Percentiles rank a stretch among this genome's conserved stretches.
Conservation (phyloP, 2,329 filamentous ascomycete genomes). For the Pseudonectria buxi region DNA sequence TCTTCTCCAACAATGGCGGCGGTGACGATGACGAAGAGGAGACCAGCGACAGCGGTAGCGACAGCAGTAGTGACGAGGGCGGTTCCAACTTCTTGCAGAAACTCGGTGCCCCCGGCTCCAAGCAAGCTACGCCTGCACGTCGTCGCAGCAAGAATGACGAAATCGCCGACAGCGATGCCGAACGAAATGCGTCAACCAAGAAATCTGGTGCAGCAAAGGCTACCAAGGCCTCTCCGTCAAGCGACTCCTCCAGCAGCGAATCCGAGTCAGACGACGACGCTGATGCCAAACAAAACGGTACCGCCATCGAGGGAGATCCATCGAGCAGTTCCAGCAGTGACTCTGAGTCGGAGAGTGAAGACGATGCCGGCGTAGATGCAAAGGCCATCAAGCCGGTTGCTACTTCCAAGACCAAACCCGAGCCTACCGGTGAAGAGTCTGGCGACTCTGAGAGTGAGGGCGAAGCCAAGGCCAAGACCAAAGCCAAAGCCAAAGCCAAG, state of each 20-base stretch:
- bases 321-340: conserved; percentile 17
- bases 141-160: conserved; percentile 30
- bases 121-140: conserved; percentile 8
- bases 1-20: conserved; percentile 26
- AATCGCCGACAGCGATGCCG: conserved; percentile 37
- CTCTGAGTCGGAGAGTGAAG: conserved; percentile 23
- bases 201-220: conserved; percentile 11
- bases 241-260: conserved; percentile 20
- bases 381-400: conserved; percentile 11
- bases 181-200: conserved; percentile 25
- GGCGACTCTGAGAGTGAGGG: conserved; percentile 23
- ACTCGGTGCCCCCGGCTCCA: conserved; percentile 15
- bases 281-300: conserved; percentile 16
- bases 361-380: conserved; percentile 14
- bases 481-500: conserved; percentile 10
- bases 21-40: conserved; percentile 24
- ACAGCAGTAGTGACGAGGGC: conserved; percentile 25
- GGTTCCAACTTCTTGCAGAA: conserved; percentile 28
- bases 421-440: conserved; percentile 18
- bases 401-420: conserved; percentile 12
- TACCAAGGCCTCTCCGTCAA: conserved; percentile 10
- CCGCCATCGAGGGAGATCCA: conserved; percentile 7
- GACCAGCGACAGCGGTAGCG: conserved; percentile 29
- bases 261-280: conserved; percentile 22
- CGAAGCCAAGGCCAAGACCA: conserved; percentile 11